Evolutionary conservation across 1,139 yeast genomes (phyloP), one percentile per base, ranked within the genome.

Genomic region (Suhomyces kunorum): DNA sequence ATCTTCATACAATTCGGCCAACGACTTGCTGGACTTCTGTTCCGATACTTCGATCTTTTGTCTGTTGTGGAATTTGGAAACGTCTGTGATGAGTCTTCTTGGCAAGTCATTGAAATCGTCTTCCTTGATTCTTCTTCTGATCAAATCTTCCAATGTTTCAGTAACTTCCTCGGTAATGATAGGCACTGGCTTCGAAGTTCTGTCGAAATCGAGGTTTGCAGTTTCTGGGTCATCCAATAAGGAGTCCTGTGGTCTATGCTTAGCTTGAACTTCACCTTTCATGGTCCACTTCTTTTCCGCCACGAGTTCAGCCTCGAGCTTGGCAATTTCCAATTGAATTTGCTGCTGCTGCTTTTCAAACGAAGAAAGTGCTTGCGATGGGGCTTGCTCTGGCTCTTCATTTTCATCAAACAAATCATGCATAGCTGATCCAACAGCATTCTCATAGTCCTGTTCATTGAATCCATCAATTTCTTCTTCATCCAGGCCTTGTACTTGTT

Each of bases 271-370:
- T 64, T 92, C 98, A 63, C 98, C 98, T 58, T 83, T 85, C 76
- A 90, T 76, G 7, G 95, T 82, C 98, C 98, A 92, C 55, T 83
- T 83, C 68, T 92, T 92, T 46, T 86, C 92, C 1, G 89, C 92
- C 19, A 92, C 82, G 20, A 94, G 83, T 58, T 90, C 98, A 26
- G 81, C 80, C 64, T 92, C 98, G 38, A 89, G 71, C 51, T 78
- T 74, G 28, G 77, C 78, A 46, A 92, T 92, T 62, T 92, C 95
- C 30, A 76, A 74, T 56, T 83, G 87, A 25, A 92, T 73, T 44
- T 78, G 80, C 40, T 73, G 71, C 61, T 90, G 98, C 58, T 89
- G 95, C 53, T 79, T 85, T 60, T 92, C 96, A 58, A 80, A 88
- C 4, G 88, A 78, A 0, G 97, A 87, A 44, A 89, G 63, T 33